Evolutionary conservation across 208 protist genomes (phyloP), one percentile per base, ranked within the genome.

Genomic region (Trypanosoma platydactyli): DNA sequence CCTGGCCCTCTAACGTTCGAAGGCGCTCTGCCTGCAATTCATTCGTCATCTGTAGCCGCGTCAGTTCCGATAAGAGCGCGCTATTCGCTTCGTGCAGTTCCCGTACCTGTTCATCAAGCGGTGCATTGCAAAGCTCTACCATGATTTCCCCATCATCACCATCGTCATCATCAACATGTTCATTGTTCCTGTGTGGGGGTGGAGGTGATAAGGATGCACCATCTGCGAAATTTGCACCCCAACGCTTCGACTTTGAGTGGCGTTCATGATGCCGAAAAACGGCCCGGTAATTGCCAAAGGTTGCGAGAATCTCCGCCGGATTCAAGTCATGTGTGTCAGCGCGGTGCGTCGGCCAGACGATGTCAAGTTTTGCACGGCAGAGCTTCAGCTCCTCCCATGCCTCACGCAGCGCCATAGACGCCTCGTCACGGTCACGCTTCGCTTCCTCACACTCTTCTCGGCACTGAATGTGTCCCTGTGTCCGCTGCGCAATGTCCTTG

Each of bases 21-120:
- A 94, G 63, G 11, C 84, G 79, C 25, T 84, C 81, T 41, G 80
- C 68, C 56, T 94, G 80, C 15, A 96, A 52, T 22, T 91, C 84
- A 71, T 94, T 91, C 9, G 80, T 73, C 3, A 90, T 45, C 7
- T 81, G 88, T 64, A 89, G 58, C 79, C 84, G 84, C 65, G 81
- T 79, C 5, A 96, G 61, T 54, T 96, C 86, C 12, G 86, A 77
- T 5, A 86, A 27, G 1, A 96, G 74, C 5, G 64, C 54, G 12
- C 80, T 74, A 60, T 96, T 96, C 22, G 86, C 91, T 75, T 94
- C 85, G 51, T 88, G 77, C 48, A 94, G 75, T 65, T 96, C 91
- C 40, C 75, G 79, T 38, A 94, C 51, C 20, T 84, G 80, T 22
- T 87, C 88, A 4, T 70, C 76, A 20, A 70, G 53, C 42, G 81